Evolutionary conservation across 129 eudicot genomes (phyloP).

Genomic region (Ambrosia trifida): DNA sequence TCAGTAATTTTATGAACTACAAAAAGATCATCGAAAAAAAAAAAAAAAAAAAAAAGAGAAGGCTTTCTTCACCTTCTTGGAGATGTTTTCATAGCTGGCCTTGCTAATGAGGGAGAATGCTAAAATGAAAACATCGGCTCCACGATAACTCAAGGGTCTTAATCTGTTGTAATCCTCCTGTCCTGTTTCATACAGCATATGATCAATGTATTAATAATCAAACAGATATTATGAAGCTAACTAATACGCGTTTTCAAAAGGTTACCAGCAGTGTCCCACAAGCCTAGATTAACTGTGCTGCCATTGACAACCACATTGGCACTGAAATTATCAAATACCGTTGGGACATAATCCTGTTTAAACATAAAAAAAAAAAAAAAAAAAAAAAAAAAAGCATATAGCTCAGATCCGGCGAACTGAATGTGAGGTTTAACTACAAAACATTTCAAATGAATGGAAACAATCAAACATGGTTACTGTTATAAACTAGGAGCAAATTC

Average conservation of each 20-base stretch:
- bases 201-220: not conserved
- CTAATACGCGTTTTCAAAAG: slow-evolving; percentile 3
- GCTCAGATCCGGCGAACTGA: slow-evolving; percentile 1
- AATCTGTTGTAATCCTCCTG: slow-evolving; percentile 98
- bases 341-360: slow-evolving; percentile 96
- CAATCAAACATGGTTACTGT: too few relatives aligned
- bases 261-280: slow-evolving; percentile 99
- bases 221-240: not conserved
- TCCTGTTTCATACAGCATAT: slow-evolving; percentile 52
- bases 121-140: slow-evolving; percentile 96
- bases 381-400: not conserved
- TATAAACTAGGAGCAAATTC: too few relatives aligned
- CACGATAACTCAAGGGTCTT: slow-evolving; percentile 99
- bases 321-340: slow-evolving; percentile 98
- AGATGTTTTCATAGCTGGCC: slow-evolving; percentile 98
- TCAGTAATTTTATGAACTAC: not conserved
- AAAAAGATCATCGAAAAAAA: too few relatives aligned
- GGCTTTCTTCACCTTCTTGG: slow-evolving; percentile 64
- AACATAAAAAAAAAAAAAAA: not conserved
- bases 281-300: slow-evolving; percentile 82
- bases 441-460: too few relatives aligned
- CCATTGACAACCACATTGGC: slow-evolving; percentile 99
- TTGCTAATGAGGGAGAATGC: slow-evolving; percentile 95
- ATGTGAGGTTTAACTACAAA: not conserved
- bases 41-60: not conserved